Evolutionary conservation across 208 protist genomes (phyloP), one percentile per base, ranked within the genome.

Genomic region (Acanthamoeba divionensis): DNA sequence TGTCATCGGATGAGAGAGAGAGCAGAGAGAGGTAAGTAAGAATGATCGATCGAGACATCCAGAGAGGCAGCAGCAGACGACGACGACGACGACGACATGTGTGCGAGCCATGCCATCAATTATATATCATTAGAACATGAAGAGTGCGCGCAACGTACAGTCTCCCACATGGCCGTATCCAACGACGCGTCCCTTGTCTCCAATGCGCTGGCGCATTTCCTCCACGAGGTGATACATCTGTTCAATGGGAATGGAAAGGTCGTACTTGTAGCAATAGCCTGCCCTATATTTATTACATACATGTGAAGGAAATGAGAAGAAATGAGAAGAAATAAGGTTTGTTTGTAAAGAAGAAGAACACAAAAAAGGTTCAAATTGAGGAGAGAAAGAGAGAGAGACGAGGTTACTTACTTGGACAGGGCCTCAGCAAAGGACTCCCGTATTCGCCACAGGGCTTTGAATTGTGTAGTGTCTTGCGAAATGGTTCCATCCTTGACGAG

Each of bases 151-250:
- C 5, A 13, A 26, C 41, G 73, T 83, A 83, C 97, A 97, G 91
- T 99, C 98, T 36, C 98, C 98, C 66, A 99, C 95, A 92, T 99
- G 98, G 15, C 98, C 98, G 93, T 98, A 99, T 24, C 97, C 97
- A 52, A 96, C 92, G 26, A 97, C 95, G 10, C 2, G 3, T 57
- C 52, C 65, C 77, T 77, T 54, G 10, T 67, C 13, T 29, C 21
- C 67, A 3, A 94, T 50, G 12, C 90, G 90, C 54, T 45, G 44
- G 12, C 94, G 67, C 91, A 95, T 93, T 13, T 73, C 80, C 77
- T 93, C 92, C 1, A 96, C 94, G 18, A 97, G 57, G 5, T 75
- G 33, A 82, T 97, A 97, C 77, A 97, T 94, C 21, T 91, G 31
- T 7, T 48, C 7, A 3, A 96, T 69, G 12, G 96, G 96, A 24